Conservation (phyloP, 2,329 filamentous ascomycete genomes). For the Byssothecium circinans region DNA sequence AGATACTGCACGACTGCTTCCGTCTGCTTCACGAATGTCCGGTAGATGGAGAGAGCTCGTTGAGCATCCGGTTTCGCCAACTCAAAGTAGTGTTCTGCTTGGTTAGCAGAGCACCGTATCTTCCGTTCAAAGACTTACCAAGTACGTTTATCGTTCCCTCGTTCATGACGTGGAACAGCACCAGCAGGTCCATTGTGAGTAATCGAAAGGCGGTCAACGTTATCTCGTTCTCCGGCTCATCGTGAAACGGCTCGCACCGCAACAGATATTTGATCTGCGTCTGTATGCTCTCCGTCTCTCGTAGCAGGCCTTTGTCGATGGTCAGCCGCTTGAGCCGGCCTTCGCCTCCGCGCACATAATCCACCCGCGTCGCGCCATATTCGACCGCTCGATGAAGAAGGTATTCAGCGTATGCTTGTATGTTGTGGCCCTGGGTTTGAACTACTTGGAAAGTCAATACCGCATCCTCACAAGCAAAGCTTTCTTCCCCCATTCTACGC, state of each 20-base stretch:
- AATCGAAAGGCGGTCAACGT: conserved; percentile 91
- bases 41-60: conserved; percentile 87
- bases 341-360: conserved; percentile 85
- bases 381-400: conserved; percentile 79
- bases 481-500: background rate
- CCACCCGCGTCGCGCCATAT: conserved; percentile 80
- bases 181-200: conserved; percentile 84
- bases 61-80: conserved; percentile 95
- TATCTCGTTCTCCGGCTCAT: conserved; percentile 94
- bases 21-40: conserved; percentile 87
- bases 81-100: conserved; percentile 90
- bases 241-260: conserved; percentile 88
- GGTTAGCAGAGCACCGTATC: conserved; percentile 18
- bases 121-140: conserved; percentile 57
- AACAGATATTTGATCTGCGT: conserved; percentile 81
- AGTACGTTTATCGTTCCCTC: conserved; percentile 96
- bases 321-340: conserved; percentile 80
- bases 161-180: conserved; percentile 92
- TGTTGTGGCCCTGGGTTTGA: conserved; percentile 93
- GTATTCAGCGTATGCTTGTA: conserved; percentile 87
- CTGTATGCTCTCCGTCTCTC: conserved; percentile 90
- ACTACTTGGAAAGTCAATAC: conserved; percentile 59
- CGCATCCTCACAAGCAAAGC: background rate
- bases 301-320: conserved; percentile 87
- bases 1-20: conserved; percentile 91